Conservation (phyloP, 2,329 filamentous ascomycete genomes). For the Cucurbitaria berberidis region DNA sequence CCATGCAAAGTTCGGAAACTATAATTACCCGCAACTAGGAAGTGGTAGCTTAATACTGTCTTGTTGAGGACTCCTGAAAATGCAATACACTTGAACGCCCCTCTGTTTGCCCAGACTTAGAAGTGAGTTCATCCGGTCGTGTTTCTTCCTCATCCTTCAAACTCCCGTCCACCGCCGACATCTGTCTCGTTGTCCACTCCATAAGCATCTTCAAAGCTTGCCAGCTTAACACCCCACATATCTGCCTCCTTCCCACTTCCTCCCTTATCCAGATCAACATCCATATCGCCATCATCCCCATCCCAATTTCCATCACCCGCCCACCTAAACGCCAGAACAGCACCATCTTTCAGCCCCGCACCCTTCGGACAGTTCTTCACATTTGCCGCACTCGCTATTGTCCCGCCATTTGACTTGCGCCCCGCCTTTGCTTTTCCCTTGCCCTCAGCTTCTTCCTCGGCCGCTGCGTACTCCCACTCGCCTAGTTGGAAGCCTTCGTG, state of each 20-base stretch:
- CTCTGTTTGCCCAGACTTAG: no score
- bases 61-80: no score
- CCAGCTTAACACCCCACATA: slow-evolving; percentile 45
- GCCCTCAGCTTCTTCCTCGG: slow-evolving; percentile 36
- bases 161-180: slow-evolving; percentile 37
- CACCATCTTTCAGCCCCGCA: slow-evolving; percentile 43
- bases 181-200: slow-evolving; percentile 40
- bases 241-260: slow-evolving; percentile 9
- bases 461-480: slow-evolving; percentile 38
- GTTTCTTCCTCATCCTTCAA: slow-evolving; percentile 33
- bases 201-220: slow-evolving; percentile 48
- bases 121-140: no score
- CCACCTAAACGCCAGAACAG: slow-evolving; percentile 48
- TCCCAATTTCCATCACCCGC: slow-evolving; percentile 32
- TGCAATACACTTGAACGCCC: no score
- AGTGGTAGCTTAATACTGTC: no score
- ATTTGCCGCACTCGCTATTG: slow-evolving; percentile 3
- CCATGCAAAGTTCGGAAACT: no score
- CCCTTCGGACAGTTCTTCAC: slow-evolving; percentile 44
- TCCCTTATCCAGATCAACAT: slow-evolving; percentile 7
- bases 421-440: slow-evolving; percentile 44
- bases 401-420: slow-evolving; percentile 7
- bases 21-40: no score
- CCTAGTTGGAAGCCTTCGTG: slow-evolving; percentile 49
- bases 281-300: slow-evolving; percentile 24